Evolutionary conservation across 139 green algal genomes (phyloP).

Genomic region (Chlorella ohadii): DNA sequence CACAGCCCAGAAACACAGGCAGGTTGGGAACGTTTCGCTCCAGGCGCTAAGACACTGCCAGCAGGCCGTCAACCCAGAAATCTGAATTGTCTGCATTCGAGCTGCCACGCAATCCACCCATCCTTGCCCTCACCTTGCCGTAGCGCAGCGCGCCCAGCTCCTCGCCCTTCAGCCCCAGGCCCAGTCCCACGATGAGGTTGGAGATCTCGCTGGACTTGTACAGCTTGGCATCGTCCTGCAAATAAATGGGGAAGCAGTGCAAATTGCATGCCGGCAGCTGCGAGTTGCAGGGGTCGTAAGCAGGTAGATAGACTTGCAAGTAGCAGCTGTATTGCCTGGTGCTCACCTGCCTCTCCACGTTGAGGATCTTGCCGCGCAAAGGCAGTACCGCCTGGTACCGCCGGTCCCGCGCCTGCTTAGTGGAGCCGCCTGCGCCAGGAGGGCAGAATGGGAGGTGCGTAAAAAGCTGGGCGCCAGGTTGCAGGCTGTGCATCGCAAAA

Average conservation of each 20-base stretch:
- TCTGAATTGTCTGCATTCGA: too few relatives aligned
- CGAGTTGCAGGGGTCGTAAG: too few relatives aligned
- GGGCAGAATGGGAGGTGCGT: too few relatives aligned
- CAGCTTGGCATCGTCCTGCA: slow-evolving; percentile 77
- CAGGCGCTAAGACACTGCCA: too few relatives aligned
- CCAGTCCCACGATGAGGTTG: slow-evolving; percentile 93
- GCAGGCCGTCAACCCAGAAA: too few relatives aligned
- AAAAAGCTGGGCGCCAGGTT: too few relatives aligned
- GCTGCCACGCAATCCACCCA: not conserved
- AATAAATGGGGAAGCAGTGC: not conserved
- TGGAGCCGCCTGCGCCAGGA: slow-evolving; percentile 78
- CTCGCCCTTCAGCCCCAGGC: slow-evolving; percentile 85
- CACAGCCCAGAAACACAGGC: too few relatives aligned
- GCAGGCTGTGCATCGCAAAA: too few relatives aligned
- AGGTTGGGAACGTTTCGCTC: too few relatives aligned
- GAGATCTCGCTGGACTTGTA: slow-evolving; percentile 97
- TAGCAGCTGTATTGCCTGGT: too few relatives aligned
- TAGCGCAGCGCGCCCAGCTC: slow-evolving; percentile 50
- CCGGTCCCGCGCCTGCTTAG: slow-evolving; percentile 95
- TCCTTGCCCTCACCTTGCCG: slow-evolving; percentile 47
- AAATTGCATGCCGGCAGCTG: too few relatives aligned
- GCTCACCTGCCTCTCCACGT: slow-evolving; percentile 85
- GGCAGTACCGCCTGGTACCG: slow-evolving; percentile 93
- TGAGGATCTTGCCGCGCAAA: slow-evolving; percentile 98
- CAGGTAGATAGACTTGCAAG: too few relatives aligned